These are phyloP conservation scores for Lecanicillium sp. DNA, from an alignment of 2,329 filamentous ascomycete species.

Conservation along the genomic window DNA sequence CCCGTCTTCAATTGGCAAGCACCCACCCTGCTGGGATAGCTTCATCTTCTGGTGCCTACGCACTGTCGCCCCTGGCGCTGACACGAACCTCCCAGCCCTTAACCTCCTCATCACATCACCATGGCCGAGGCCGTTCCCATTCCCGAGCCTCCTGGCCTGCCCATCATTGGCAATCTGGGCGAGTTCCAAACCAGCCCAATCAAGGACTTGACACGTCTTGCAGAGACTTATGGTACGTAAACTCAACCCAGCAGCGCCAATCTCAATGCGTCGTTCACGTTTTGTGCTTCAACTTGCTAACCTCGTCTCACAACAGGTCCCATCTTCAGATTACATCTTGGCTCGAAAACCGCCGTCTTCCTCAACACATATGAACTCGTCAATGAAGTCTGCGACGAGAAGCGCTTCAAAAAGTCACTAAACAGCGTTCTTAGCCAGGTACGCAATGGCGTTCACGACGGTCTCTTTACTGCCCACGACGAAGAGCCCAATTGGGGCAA, in stretches of 20 bases:
- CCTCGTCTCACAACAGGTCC: constrained; percentile 35
- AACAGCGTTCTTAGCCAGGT: constrained; percentile 38
- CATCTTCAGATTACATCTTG: constrained; percentile 50
- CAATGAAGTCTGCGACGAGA: constrained; percentile 58
- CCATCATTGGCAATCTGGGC: constrained; percentile 56
- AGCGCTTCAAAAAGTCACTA: constrained; percentile 54
- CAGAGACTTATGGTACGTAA: constrained; percentile 56
- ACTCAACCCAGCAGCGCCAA: background rate
- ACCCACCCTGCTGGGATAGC: too few relatives aligned
- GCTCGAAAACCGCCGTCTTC: constrained; percentile 39
- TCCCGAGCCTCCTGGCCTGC: constrained; percentile 56
- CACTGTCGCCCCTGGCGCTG: too few relatives aligned
- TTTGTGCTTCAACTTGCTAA: background rate
- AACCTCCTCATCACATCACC: background rate
- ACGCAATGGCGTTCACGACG: constrained; percentile 53
- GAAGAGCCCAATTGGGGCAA: constrained; percentile 58
- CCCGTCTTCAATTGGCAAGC: too few relatives aligned
- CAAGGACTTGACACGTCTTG: constrained; percentile 46
- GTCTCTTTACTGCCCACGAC: constrained; percentile 52
- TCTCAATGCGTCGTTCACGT: background rate
- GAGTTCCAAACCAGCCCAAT: constrained; percentile 56
- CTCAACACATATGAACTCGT: constrained; percentile 47
- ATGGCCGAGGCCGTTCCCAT: constrained; percentile 40
- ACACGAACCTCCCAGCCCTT: too few relatives aligned
- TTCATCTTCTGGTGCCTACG: too few relatives aligned